These are phyloP conservation scores for Debaryomyces singareniensis DNA, from an alignment of 1,139 yeast genomes.

Conservation along the genomic window DNA sequence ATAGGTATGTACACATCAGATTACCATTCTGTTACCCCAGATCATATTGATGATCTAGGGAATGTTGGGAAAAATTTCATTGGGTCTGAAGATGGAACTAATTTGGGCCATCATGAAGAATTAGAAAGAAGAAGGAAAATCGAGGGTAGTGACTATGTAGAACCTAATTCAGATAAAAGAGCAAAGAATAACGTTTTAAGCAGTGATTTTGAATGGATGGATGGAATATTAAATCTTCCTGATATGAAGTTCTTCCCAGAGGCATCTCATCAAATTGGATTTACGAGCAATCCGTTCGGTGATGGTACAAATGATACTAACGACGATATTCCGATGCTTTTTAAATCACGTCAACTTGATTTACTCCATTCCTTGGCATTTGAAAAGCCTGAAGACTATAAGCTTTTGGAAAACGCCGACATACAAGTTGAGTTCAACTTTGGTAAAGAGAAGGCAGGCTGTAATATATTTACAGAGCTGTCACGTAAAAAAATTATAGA, in stretches of 20 bases:
- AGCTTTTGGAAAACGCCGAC: conserved; percentile 1
- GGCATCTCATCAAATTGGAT: conserved; percentile 55
- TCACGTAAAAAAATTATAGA: conserved; percentile 49
- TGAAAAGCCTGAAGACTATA: conserved; percentile 22
- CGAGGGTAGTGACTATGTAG: not conserved
- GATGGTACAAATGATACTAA: conserved; percentile 21
- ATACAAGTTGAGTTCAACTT: not conserved
- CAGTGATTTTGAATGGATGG: conserved; percentile 49
- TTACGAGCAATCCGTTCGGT: conserved; percentile 30
- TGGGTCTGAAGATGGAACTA: too few relatives aligned
- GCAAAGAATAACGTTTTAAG: not conserved
- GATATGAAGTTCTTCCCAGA: conserved; percentile 44
- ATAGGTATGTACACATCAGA: conserved; percentile 11
- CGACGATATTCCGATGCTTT: conserved; percentile 42
- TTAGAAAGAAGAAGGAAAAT: not conserved
- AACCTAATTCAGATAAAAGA: not conserved
- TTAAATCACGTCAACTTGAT: conserved; percentile 57
- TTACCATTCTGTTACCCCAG: conserved; percentile 16
- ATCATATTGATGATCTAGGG: conserved; percentile 11
- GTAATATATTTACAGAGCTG: conserved; percentile 41
- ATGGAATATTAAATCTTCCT: conserved; percentile 60
- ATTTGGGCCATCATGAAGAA: too few relatives aligned
- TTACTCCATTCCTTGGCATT: conserved; percentile 27
- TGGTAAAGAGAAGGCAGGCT: not conserved
- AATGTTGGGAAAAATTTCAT: not conserved